These are phyloP conservation scores for Strigomonas culicis DNA, from an alignment of 208 protist genomes.

Conservation along the genomic window DNA sequence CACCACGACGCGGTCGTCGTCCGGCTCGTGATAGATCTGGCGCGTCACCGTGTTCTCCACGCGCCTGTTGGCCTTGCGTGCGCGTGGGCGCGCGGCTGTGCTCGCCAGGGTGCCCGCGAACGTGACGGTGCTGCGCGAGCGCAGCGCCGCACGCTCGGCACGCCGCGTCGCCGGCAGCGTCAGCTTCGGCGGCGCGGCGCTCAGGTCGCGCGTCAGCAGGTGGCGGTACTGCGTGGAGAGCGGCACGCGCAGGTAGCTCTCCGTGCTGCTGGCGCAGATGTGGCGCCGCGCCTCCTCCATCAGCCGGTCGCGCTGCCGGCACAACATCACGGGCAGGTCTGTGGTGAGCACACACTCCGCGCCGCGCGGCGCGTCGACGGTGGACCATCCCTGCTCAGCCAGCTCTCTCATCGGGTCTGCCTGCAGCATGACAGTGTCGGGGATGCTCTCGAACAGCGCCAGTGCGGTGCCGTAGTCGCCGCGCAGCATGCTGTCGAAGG, in stretches of 20 bases:
- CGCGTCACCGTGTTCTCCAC: not conserved
- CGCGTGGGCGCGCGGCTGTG: not conserved
- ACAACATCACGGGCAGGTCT: not conserved
- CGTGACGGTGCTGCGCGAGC: not conserved
- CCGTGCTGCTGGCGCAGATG: not conserved
- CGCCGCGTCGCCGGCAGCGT: not conserved
- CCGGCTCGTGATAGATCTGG: not conserved
- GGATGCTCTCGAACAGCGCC: constrained; percentile 11
- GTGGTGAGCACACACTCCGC: not conserved
- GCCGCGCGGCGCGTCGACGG: constrained; percentile 6
- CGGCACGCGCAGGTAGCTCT: not conserved
- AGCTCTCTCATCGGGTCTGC: not conserved
- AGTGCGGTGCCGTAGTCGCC: constrained; percentile 24
- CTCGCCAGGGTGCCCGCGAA: not conserved
- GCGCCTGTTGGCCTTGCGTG: not conserved
- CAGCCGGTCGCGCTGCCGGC: not conserved
- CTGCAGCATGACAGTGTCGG: constrained; percentile 11
- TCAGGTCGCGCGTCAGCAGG: not conserved
- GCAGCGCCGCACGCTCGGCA: not conserved
- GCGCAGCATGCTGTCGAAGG: constrained; percentile 17
- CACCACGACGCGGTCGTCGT: not conserved
- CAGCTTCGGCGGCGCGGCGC: too few species aligned
- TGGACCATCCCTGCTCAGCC: not conserved
- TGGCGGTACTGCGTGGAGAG: not conserved
- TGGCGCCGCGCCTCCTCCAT: not conserved